phyloP scores from a whole-genome alignment of 2,329 filamentous ascomycete species.

The Falciphora oryzae region DNA sequence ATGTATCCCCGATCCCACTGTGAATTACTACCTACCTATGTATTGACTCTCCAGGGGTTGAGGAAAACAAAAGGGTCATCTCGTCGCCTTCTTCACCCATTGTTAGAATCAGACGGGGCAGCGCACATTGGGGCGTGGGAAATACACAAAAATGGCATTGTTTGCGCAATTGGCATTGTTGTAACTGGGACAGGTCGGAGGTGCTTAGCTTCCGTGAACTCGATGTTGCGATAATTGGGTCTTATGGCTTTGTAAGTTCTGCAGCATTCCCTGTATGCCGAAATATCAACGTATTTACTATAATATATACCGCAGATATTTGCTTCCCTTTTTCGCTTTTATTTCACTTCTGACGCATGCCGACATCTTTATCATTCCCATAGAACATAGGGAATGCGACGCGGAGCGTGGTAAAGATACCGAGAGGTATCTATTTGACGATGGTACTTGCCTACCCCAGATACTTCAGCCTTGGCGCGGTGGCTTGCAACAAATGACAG shows the following conservation, averaged over 20 bases:
- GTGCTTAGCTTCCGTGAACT: neutral
- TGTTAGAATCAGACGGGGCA: neutral
- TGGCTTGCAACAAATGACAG: too few species aligned
- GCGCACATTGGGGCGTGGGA: neutral
- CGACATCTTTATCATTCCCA: too few species aligned
- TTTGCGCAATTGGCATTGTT: neutral
- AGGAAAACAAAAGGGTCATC: neutral
- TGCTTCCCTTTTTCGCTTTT: too few species aligned
- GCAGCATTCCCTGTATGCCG: neutral
- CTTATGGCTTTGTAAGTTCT: neutral
- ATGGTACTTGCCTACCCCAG: too few species aligned
- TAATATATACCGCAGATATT: too few species aligned
- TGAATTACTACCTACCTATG: neutral
- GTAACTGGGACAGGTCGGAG: neutral
- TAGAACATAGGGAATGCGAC: too few species aligned
- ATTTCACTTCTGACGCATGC: too few species aligned
- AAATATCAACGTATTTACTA: too few species aligned
- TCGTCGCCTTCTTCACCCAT: neutral
- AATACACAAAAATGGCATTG: neutral
- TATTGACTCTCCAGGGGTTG: neutral
- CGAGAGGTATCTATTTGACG: too few species aligned
- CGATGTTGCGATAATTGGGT: neutral
- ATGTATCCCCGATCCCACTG: neutral
- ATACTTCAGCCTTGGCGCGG: too few species aligned
- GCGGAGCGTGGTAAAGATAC: too few species aligned